Evolutionary conservation across 805 yeast species (phyloP).

Genomic region (Schwanniomyces sp.): DNA sequence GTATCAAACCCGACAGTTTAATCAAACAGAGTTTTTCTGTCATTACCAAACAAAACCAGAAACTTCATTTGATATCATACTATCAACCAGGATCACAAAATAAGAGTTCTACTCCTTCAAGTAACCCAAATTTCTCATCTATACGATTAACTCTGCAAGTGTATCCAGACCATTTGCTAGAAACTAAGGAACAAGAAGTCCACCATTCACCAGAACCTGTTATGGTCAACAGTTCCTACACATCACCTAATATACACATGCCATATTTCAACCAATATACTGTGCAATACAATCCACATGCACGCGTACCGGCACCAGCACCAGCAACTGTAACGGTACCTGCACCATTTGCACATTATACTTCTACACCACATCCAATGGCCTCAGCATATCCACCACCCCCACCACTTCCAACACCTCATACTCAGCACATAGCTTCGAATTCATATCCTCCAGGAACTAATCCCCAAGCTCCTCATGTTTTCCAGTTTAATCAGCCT

Average conservation of each 20-base stretch:
- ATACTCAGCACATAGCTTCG: not conserved
- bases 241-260: slow-evolving; percentile 21
- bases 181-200: slow-evolving; percentile 37
- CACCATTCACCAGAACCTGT: slow-evolving; percentile 21
- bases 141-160: slow-evolving; percentile 18
- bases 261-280: slow-evolving; percentile 3
- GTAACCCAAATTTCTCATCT: slow-evolving; percentile 21
- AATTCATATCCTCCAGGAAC: not conserved
- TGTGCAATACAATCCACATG: not conserved
- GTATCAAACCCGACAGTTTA: slow-evolving; percentile 49
- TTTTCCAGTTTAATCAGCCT: not conserved
- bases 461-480: not conserved
- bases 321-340: not conserved
- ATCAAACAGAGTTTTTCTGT: slow-evolving; percentile 65
- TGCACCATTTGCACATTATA: slow-evolving; percentile 2
- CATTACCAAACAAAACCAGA: slow-evolving; percentile 51
- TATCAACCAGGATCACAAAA: not conserved
- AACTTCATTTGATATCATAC: slow-evolving; percentile 64
- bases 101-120: slow-evolving; percentile 17
- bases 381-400: slow-evolving; percentile 3
- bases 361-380: not conserved
- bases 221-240: slow-evolving; percentile 33
- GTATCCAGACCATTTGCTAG: slow-evolving; percentile 20
- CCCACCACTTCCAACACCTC: slow-evolving; percentile 1
- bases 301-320: not conserved